Evolutionary conservation across 2,329 filamentous ascomycete species (phyloP), one percentile per base, ranked within the genome.

Genomic region (Diaporthe capsici): DNA sequence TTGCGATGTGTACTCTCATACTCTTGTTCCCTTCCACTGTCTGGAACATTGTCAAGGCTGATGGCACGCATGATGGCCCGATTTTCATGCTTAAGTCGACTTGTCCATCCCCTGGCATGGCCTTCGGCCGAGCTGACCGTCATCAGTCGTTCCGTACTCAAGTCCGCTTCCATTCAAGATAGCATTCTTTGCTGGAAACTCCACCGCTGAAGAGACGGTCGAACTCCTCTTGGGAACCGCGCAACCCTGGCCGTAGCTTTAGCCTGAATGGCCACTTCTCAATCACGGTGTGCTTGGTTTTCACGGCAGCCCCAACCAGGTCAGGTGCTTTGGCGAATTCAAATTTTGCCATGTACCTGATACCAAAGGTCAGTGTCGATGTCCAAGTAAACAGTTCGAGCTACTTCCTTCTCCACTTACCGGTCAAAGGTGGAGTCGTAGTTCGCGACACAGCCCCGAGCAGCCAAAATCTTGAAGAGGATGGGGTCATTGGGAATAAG

Each of bases 251-350:
- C 28, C 22, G 28, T 0, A 61, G 28, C 42, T 72, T 72, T 12
- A 72, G 22, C 47, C 13, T 47, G 55, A 72, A 49, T 4, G 70
- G 70, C 70, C 55, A 72, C 22, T 72, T n/a, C 20, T 47, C 70
- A 17, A 72, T 25, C 55, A 72, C 42, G 9, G 55, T 61, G 44
- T 72, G 31, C 20, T 39, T 13, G 6, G 13, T 10, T 34, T 72
- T 72, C 55, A 60, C 61, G 13, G 2, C n/a, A 7, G 58, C 28
- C 31, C 57, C 57, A 3, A 20, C 57, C 2, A 20, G 22, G 17
- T 49, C 39, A 28, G 31, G 42, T 4, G 44, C 53, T 22, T 28
- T 25, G 9, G 22, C n/a, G 13, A 72, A 72, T 17, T 49, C 15
- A 2, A n/a, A n/a, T 13, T 37, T 34, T 22, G 22, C 4, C 17